Evolutionary conservation across 495 filamentous ascomycete genomes (phyloP).

Genomic region (Trypethelium eluteriae): DNA sequence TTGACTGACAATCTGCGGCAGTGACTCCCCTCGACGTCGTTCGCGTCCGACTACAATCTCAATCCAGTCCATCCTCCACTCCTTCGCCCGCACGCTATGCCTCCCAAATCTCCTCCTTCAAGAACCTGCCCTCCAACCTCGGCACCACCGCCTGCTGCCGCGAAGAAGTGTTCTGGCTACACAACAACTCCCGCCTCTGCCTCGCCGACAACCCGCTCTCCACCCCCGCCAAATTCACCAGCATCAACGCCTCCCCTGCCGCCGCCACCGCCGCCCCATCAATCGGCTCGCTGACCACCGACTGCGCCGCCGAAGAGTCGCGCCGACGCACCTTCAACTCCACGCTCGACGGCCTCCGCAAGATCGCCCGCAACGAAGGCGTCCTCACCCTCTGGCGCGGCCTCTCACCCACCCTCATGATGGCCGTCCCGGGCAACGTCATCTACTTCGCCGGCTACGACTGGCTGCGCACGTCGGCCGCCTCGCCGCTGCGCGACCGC

Average conservation of each 20-base stretch:
- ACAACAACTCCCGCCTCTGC: conserved; percentile 76
- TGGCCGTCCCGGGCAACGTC: conserved; percentile 92
- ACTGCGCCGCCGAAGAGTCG: conserved; percentile 81
- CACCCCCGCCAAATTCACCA: conserved; percentile 16
- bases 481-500: conserved; percentile 56
- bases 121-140: conserved; percentile 62
- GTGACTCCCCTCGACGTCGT: conserved; percentile 97
- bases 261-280: conserved; percentile 27
- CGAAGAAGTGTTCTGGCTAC: conserved; percentile 86
- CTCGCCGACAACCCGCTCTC: conserved; percentile 46
- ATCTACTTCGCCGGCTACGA: conserved; percentile 99
- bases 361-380: conserved; percentile 95
- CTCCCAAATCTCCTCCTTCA: conserved; percentile 44
- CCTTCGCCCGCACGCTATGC: conserved; percentile 31
- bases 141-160: conserved; percentile 93
- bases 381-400: conserved; percentile 83
- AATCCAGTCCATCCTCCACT: conserved; percentile 45
- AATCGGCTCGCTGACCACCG: conserved; percentile 38
- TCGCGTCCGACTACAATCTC: conserved; percentile 86
- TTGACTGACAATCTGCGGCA: conserved; percentile 31
- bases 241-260: conserved; percentile 18
- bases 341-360: conserved; percentile 83
- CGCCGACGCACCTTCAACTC: conserved; percentile 78
- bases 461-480: conserved; percentile 65
- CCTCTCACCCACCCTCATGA: conserved; percentile 81